Base-by-base conservation (phyloP, 106 monocot genomes). In the Platanthera guangdongensis region DNA sequence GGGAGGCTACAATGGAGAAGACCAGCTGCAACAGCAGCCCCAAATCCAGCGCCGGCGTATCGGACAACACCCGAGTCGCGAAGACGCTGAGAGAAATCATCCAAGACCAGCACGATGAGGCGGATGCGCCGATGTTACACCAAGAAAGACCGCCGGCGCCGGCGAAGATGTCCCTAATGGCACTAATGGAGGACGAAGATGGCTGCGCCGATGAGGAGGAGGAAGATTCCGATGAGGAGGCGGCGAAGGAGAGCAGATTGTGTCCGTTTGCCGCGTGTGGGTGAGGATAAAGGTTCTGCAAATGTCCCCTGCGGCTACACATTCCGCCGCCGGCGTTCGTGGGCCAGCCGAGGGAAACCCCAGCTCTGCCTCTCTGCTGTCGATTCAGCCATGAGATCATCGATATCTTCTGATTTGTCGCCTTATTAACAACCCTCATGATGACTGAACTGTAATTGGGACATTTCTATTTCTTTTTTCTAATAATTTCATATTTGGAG, bases 241-340 rank as follows among this genome's bases (percentile, higher is more conserved):
- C n/a, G 74, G 59, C 22, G 32, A 65, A 53, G 8, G 8, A 2
- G 65, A 19, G 25, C 30, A 65, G 32, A 30, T 12, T 65, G 32
- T 19, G 65, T 65, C 25, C 16, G 46, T 70, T 53, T 86, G 85
- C 73, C 82, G 82, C 73, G 82, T 86, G 39, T 86, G 85, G 82
- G 85, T 79, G 48, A 77, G 79, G 65, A 79, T 54, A 82, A 85
- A 57, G 82, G 82, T 4, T 76, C 79, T 1, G 79, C 82, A 1
- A 76, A 82, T 59, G 67, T 86, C 7, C 85, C 85, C 2, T 86
- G 85, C 72, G 82, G 85, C 60, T 82, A 86, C 59, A 79, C 85
- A 22, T 86, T 86, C 82, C 82, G 85, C 72, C 75, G 85, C 7
- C 51, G 79, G 5, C 82, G 85, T 71, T 76, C 82, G 21, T 79